Conservation (phyloP, 306 rosid species). For the Quercus suber region DNA sequence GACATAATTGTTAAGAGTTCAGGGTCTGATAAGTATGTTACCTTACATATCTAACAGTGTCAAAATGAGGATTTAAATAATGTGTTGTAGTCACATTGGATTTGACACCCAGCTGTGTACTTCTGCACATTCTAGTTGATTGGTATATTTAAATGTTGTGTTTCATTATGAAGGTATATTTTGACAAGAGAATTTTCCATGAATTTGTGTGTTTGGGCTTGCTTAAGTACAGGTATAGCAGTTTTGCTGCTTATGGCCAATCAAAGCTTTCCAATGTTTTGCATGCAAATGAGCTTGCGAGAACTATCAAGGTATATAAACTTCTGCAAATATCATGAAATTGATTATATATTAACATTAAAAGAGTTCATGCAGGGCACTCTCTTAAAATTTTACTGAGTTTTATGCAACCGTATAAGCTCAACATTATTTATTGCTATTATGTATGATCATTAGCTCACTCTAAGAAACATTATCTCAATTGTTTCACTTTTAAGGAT, state of each 20-base stretch:
- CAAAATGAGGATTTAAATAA: neutral
- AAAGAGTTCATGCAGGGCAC: neutral
- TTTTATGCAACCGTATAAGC: neutral
- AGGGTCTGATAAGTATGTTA: neutral
- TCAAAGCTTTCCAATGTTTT: slow-evolving; percentile 87
- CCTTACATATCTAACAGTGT: neutral
- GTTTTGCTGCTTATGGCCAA: slow-evolving; percentile 76
- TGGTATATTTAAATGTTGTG: neutral
- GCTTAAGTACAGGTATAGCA: slow-evolving; percentile 52
- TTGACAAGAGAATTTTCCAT: slow-evolving; percentile 8
- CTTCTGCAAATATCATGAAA: slow-evolving; percentile 15
- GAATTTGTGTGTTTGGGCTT: neutral
- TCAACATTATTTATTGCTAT: neutral
- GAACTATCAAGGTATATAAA: slow-evolving; percentile 48
- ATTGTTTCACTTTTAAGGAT: neutral
- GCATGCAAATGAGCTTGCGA: slow-evolving; percentile 83
- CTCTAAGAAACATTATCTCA: neutral
- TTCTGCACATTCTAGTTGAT: neutral
- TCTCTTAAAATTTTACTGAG: neutral
- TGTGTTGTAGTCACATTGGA: neutral
- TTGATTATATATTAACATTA: slow-evolving; percentile 10
- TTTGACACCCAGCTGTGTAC: neutral
- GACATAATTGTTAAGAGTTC: neutral
- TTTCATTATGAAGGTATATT: neutral
- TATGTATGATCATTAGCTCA: slow-evolving; percentile 8